phyloP scores from a whole-genome alignment of 225 moss, liverwort and hornwort genomes.

The Antitrichia curtipendula region DNA sequence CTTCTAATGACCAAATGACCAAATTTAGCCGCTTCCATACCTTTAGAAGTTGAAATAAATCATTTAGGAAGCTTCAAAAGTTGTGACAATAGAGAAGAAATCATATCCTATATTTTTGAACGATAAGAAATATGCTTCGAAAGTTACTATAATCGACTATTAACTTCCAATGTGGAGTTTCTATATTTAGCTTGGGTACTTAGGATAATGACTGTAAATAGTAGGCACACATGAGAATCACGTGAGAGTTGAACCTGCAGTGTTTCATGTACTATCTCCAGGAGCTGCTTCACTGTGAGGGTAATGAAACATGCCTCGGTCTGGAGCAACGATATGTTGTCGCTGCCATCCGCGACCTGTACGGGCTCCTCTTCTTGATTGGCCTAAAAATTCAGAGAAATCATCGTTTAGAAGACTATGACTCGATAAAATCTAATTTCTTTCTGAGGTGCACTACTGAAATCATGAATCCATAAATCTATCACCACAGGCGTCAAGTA shows the following conservation, averaged over 20 bases:
- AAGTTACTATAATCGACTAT: not conserved
- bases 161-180: not conserved
- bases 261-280: conserved; percentile 55
- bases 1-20: not conserved
- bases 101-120: not conserved
- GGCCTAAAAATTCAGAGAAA: conserved; percentile 10
- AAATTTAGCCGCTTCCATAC: not conserved
- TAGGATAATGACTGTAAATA: not conserved
- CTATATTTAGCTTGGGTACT: not conserved
- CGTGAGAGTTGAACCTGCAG: conserved; percentile 46
- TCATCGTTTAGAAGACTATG: not conserved
- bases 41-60: not conserved
- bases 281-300: conserved; percentile 45
- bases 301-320: conserved; percentile 54
- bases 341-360: conserved; percentile 16
- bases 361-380: conserved; percentile 20
- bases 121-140: not conserved
- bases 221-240: not conserved
- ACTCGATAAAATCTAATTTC: not conserved
- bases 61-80: not conserved
- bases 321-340: conserved; percentile 17
- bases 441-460: not conserved
- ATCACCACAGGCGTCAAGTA: not conserved
- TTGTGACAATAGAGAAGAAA: not conserved
- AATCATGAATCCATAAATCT: not conserved